These are phyloP conservation scores for Backusella mclennaniae DNA, from an alignment of 192 early-diverging fungal genomes.

Conservation along the genomic window DNA sequence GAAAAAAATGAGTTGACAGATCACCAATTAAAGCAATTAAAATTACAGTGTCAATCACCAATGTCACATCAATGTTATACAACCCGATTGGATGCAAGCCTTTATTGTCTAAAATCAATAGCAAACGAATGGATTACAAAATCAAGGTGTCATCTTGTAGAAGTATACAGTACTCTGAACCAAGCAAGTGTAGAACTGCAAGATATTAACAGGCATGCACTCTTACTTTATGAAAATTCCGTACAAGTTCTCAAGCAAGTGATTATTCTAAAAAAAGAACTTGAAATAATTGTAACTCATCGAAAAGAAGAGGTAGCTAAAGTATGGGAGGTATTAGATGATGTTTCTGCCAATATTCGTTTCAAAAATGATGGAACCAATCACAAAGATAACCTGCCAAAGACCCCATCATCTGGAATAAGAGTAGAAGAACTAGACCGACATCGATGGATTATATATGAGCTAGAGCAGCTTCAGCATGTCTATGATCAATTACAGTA, in stretches of 20 bases:
- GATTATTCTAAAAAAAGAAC: conserved; percentile 39
- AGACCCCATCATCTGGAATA: background rate
- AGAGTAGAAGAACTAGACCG: conserved; percentile 37
- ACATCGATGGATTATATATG: conserved; percentile 41
- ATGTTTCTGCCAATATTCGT: conserved; percentile 33
- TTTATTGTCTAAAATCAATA: conserved; percentile 28
- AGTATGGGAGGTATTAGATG: conserved; percentile 53
- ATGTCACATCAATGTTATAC: background rate
- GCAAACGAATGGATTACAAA: conserved; percentile 8
- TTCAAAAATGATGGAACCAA: conserved; percentile 9
- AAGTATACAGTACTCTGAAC: conserved; percentile 38
- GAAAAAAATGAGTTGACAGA: background rate
- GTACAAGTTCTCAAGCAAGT: conserved; percentile 43
- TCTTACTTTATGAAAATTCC: conserved; percentile 42
- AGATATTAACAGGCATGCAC: conserved; percentile 37
- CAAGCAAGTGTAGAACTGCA: conserved; percentile 43
- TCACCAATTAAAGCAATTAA: background rate
- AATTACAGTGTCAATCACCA: background rate
- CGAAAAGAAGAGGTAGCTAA: conserved; percentile 52
- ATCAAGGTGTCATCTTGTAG: conserved; percentile 22
- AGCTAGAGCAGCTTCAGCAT: conserved; percentile 45
- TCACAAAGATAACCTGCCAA: background rate
- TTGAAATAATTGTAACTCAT: conserved; percentile 44
- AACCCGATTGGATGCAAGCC: conserved; percentile 21
- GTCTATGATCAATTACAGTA: conserved; percentile 40